Percentiles rank a stretch among this genome's conserved stretches.
These are phyloP conservation scores for Chaetoceros tenuissimus DNA, from an alignment of 108 stramenopile species.

Conservation along the genomic window DNA sequence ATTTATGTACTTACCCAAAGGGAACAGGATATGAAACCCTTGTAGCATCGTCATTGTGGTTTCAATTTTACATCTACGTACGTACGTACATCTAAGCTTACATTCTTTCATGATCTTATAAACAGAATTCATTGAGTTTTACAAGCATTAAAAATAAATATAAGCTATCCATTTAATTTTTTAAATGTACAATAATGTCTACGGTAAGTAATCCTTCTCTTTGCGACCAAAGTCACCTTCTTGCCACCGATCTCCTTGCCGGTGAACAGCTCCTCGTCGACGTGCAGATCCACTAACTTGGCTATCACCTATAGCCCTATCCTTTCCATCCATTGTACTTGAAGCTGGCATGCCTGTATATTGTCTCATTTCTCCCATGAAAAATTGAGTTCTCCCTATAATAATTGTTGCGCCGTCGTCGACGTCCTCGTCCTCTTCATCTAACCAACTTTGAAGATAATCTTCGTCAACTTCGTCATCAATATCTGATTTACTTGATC, in stretches of 20 bases:
- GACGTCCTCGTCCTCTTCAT: conserved; percentile 42
- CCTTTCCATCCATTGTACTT: conserved; percentile 50
- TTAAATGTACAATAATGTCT: too few relatives aligned
- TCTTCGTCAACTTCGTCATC: conserved; percentile 13
- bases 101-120: too few relatives aligned
- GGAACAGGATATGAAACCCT: too few relatives aligned
- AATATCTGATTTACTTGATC: neutral
- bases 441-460: conserved; percentile 48
- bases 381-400: conserved; percentile 71
- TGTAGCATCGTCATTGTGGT: too few relatives aligned
- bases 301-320: conserved; percentile 40
- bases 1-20: too few relatives aligned
- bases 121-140: too few relatives aligned
- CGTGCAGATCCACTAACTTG: conserved; percentile 46
- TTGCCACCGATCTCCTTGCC: conserved; percentile 21
- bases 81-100: too few relatives aligned
- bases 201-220: conserved; percentile 9
- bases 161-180: too few relatives aligned
- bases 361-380: conserved; percentile 64
- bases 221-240: conserved; percentile 35
- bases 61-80: too few relatives aligned
- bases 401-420: conserved; percentile 70
- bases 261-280: conserved; percentile 30
- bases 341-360: conserved; percentile 76
- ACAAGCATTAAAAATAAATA: too few relatives aligned